Evolutionary conservation across 257 asterid genomes (phyloP), one percentile per base, ranked within the genome.

Genomic region (Schizonepeta tenuifolia): DNA sequence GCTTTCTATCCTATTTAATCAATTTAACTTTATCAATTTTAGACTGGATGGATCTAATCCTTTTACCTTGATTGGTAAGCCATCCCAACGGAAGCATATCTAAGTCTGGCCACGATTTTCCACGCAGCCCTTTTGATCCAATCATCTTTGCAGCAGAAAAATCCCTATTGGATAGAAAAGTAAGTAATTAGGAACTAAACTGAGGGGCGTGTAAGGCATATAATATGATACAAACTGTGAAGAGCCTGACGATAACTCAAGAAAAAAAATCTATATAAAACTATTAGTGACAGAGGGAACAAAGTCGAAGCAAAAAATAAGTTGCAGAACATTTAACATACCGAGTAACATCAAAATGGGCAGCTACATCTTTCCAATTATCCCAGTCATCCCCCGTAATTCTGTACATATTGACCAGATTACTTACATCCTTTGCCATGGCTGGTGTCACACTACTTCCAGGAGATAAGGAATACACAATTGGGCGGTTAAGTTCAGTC

Each of bases 371-470:
- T 55, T 50, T 76, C 99, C 99, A 95, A 7, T 77, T 65, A 89
- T 95, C 99, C 99, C 99, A 95, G 75, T 95, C 99, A 74, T 95
- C 99, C 38, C 96, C 99, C 0, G 98, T 92, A 67, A 92, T 68
- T 77, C 99, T 78, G 61, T 95, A 95, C 99, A 92, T 95, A 86
- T 95, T 92, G 59, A 87, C 97, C 66, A 90, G 88, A 51, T 86
- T 81, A 55, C 71, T 85, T 9, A 95, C 86, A 1, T 77, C 73
- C 83, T 69, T 87, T 1, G 98, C 98, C 95, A 90, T 80, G 67
- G 83, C 82, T 38, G 99, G 95, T n/a, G 90, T 87, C 49, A 71
- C 97, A 54, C 87, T 80, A 49, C 85, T 58, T 76, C 99, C 99
- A 15, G 99, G 99, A 75, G 99, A 95, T 68, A 95, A 63, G 10